Base-by-base conservation (phyloP, 139 green algal genomes). In the Chlorella vulgaris region DNA sequence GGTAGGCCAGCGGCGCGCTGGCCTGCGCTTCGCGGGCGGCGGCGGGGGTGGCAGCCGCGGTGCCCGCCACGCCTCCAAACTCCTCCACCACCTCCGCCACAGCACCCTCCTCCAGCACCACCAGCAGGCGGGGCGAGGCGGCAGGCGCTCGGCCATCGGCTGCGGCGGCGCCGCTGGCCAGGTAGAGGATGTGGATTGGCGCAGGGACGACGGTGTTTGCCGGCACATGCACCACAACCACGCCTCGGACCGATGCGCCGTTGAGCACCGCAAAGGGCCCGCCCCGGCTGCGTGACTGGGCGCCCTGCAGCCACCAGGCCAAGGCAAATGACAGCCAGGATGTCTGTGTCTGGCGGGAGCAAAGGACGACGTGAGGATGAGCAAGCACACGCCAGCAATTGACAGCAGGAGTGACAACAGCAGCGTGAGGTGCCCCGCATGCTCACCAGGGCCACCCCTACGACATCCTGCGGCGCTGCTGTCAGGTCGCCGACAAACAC, bases 231-330 rank as follows among this genome's bases (percentile, higher is more conserved):
- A 97, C 61, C n/a, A 94, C 88, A 10, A 94, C 47, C 2, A 77
- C 91, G 67, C 96, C 92, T 1, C 36, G 53, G 7, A 92, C 92
- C 2, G 86, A 73, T 0, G 87, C 89, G 58, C 90, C 89, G 80
- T 97, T 97, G 26, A 98, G 70, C 0, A 88, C 62, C 15, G 94
- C 88, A 82, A 97, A 97, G 26, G 91, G 88, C 4, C 93, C 90
- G 55, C 93, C 93, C 10, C 87, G 74, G 0, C 36, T 40, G 24
- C 69, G 77, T 3, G 92, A 91, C 47, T 93, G 89, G 3, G 50
- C 53, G 40, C 92, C 93, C 91, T 92, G 86, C 42, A 28, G 43
- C 26, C 13, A 13, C 15, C 6, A 40, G 69, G 8, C 15, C 4
- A n/a, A 22, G 42, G 42, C 13, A 29, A 19, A 29, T n/a, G n/a